Evolutionary conservation across 2,329 filamentous ascomycete species (phyloP).

Genomic region (Geosmithia morbida): DNA sequence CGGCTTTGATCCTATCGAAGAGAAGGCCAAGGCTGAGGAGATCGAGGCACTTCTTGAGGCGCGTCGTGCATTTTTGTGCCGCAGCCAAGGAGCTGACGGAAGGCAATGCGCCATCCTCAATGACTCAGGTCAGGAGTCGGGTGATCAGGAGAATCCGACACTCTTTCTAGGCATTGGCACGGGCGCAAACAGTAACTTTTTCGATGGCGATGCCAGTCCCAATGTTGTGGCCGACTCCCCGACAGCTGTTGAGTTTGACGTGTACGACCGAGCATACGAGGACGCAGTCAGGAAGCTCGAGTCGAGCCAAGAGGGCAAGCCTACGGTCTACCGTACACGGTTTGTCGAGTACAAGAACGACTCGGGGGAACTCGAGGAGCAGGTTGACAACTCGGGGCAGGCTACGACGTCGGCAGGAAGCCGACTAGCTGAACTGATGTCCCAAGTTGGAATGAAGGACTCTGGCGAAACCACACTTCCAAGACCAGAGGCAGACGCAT

Average conservation of each 20-base stretch:
- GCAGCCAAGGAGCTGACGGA: constrained; percentile 11
- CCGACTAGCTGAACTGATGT: not conserved
- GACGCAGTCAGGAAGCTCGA: constrained; percentile 58
- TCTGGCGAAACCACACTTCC: not conserved
- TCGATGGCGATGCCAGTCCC: constrained; percentile 15
- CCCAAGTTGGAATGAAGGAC: not conserved
- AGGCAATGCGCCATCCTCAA: constrained; percentile 17
- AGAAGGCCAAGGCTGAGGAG: constrained; percentile 27
- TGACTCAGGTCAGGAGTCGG: constrained; percentile 39
- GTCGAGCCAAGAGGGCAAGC: constrained; percentile 19
- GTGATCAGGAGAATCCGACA: constrained; percentile 36
- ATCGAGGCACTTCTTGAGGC: constrained; percentile 33
- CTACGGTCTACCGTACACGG: constrained; percentile 33
- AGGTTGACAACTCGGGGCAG: constrained; percentile 14
- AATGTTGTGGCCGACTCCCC: constrained; percentile 69
- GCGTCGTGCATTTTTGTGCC: constrained; percentile 24
- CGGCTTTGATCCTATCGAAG: constrained; percentile 7
- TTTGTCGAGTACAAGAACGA: constrained; percentile 29
- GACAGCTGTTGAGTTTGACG: constrained; percentile 67
- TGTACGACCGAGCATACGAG: constrained; percentile 81
- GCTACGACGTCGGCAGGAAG: not conserved
- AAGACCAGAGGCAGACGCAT: not conserved
- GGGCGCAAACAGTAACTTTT: constrained; percentile 35
- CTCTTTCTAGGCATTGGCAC: constrained; percentile 67
- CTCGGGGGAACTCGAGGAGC: constrained; percentile 20